Evolutionary conservation across 1,139 yeast genomes (phyloP).

Genomic region (Yamadazyma friedrichii): DNA sequence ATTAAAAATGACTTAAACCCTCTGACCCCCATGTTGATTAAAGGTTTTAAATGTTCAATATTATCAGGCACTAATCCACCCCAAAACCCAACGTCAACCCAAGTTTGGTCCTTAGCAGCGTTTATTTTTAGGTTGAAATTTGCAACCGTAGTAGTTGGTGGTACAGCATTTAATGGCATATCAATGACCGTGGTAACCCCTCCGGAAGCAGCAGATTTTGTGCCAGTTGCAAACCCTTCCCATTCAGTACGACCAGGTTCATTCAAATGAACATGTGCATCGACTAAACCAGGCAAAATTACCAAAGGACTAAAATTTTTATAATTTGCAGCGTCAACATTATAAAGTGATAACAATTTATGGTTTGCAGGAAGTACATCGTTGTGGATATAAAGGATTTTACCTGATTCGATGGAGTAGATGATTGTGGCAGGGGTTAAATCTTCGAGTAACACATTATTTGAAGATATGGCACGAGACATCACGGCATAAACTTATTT

Average conservation of each 20-base stretch:
- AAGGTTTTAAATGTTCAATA: constrained; percentile 63
- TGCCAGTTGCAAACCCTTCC: constrained; percentile 95
- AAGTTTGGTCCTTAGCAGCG: constrained; percentile 79
- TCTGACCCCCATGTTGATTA: constrained; percentile 80
- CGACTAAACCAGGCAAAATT: constrained; percentile 88
- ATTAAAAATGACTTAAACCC: constrained; percentile 92
- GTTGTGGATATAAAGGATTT: constrained; percentile 48
- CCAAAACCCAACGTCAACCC: constrained; percentile 97
- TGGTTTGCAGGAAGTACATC: constrained; percentile 34
- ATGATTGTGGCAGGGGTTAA: constrained; percentile 66
- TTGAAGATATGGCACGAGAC: constrained; percentile 68
- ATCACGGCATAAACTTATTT: too few species aligned
- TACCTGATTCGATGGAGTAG: constrained; percentile 63
- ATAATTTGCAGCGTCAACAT: constrained; percentile 39
- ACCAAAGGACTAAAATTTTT: constrained; percentile 62
- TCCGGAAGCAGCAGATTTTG: constrained; percentile 89
- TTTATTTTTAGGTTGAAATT: constrained; percentile 70
- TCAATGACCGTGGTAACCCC: constrained; percentile 96
- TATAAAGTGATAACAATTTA: constrained; percentile 37
- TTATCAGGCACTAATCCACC: constrained; percentile 89
- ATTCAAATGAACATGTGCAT: constrained; percentile 88
- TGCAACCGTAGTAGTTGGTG: constrained; percentile 85
- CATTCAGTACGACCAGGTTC: constrained; percentile 95
- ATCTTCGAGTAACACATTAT: constrained; percentile 55
- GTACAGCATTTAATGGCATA: constrained; percentile 95